Base-by-base conservation (phyloP, 2,329 filamentous ascomycete species). In the Acrocalymma vagum region DNA sequence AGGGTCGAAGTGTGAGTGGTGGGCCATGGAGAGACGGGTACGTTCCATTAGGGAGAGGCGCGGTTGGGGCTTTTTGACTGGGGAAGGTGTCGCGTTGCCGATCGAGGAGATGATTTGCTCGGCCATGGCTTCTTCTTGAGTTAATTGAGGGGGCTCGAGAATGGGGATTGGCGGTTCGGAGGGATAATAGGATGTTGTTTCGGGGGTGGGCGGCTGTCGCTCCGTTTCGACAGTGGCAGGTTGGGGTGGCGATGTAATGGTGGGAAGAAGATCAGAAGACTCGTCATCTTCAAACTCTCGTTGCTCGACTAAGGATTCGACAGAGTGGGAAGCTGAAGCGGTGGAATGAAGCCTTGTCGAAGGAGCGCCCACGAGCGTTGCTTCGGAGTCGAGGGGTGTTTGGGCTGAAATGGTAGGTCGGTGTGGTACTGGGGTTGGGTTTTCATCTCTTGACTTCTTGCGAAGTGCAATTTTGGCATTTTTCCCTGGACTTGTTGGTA, bases 1-100 rank as follows among this genome's bases (percentile, higher is more conserved):
- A 41, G 51, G 58, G 21, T 48, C 56, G 38, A 59, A 63, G 16
- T 57, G 48, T 27, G 42, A 57, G 33, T 46, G 62, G 39, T 54
- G 66, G 9, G 71, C 69, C 67, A 78, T 75, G 9, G 74, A 75
- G 55, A 74, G 66, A 39, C 74, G 70, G 9, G 75, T 74, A 29
- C 75, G 69, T 43, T 79, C 76, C 4, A 70, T 61, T 17, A 79
- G 69, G 5, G 73, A 74, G 27, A 68, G 69, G 7, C 65, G 69
- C 8, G 66, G 60, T 31, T 66, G 58, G 9, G 52, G 51, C n/a
- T 62, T 64, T 40, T 73, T 73, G 10, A 63, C 47, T 1, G 72
- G 72, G 4, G 72, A 73, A 5, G 72, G 71, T 1, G 67, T 71
- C 10, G 70, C 67, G 33, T 69, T 57, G 20, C 62, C 61, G 30